Base-by-base conservation (phyloP, 495 filamentous ascomycete species). In the Mycothermus thermophilus region DNA sequence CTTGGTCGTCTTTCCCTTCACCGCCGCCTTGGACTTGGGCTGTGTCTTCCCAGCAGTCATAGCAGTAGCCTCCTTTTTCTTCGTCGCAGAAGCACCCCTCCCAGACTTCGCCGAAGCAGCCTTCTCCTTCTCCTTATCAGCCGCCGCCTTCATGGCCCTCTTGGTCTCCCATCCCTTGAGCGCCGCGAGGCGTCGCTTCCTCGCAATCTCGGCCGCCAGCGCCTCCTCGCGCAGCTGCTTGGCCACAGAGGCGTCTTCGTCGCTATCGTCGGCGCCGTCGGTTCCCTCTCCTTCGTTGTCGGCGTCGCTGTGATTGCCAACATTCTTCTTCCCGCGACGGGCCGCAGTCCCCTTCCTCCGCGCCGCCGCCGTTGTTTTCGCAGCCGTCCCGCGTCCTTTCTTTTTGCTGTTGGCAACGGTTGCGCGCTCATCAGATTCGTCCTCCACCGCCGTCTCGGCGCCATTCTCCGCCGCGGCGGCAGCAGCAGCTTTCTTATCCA, bases 211-310 rank as follows among this genome's bases (percentile, higher is more conserved):
- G 31, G 37, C 60, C 23, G 66, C 62, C 25, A 63, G 63, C 2
- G 79, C 76, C 60, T 90, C 81, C 38, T 79, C 71, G 32, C 77
- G 77, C 6, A 87, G 65, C 52, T 88, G 82, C 36, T 71, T 68
- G 1, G 80, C 77, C 11, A 78, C 74, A 27, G 65, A 74, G 18
- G 75, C 78, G 42, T 90, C 81, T 19, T 84, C 68, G 50, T 88
- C 80, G 55, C 67, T 77, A 11, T 52, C 49, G 11, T 31, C 36
- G 52, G 58, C 42, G 44, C 38, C 38, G 8, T 47, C 50, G 4
- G 41, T 21, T 40, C 32, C 5, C 44, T 25, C 43, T 28, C 38
- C 45, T 11, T 46, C 46, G 11, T 40, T 40, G 9, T 51, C 42
- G 26, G 35, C 49, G 11, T 25, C 22, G 22, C 22, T 6, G 6